Evolutionary conservation across 2,329 filamentous ascomycete genomes (phyloP).

Genomic region (Penicillium sp.): DNA sequence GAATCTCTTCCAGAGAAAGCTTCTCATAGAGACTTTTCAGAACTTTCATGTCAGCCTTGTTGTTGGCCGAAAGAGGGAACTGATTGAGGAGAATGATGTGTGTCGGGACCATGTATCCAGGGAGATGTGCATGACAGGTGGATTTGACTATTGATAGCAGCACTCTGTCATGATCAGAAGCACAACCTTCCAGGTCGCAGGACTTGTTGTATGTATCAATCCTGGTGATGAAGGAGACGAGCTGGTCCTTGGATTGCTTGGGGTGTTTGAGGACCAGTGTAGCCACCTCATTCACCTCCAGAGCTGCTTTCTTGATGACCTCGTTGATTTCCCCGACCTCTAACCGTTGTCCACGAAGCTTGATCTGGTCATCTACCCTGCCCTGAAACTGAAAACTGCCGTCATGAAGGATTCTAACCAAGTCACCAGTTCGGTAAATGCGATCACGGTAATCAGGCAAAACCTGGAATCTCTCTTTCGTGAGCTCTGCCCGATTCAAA

Average conservation of each 20-base stretch:
- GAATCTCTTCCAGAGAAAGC: slow-evolving; percentile 60
- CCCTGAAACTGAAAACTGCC: slow-evolving; percentile 84
- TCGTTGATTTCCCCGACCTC: slow-evolving; percentile 92
- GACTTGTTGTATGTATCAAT: slow-evolving; percentile 16
- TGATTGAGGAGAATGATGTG: slow-evolving; percentile 69
- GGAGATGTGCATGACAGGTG: slow-evolving; percentile 67
- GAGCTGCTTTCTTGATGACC: slow-evolving; percentile 63
- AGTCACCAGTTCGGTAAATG: slow-evolving; percentile 83
- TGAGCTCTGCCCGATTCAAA: slow-evolving; percentile 74
- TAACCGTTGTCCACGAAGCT: slow-evolving; percentile 81
- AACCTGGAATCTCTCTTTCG: slow-evolving; percentile 69
- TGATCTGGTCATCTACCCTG: slow-evolving; percentile 86
- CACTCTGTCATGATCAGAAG: slow-evolving; percentile 35
- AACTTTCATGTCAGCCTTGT: slow-evolving; percentile 76
- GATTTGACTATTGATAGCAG: slow-evolving; percentile 52
- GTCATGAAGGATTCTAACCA: slow-evolving; percentile 77
- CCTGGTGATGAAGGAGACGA: slow-evolving; percentile 68
- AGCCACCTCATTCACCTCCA: slow-evolving; percentile 63
- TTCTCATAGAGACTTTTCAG: slow-evolving; percentile 65
- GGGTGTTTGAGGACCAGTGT: slow-evolving; percentile 73
- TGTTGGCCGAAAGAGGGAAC: slow-evolving; percentile 81
- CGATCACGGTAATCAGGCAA: slow-evolving; percentile 57
- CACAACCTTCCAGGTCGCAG: slow-evolving; percentile 35
- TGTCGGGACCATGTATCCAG: slow-evolving; percentile 87
- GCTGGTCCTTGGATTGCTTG: slow-evolving; percentile 72